Base-by-base conservation (phyloP, 345 rosid genomes). In the Hypericum perforatum region DNA sequence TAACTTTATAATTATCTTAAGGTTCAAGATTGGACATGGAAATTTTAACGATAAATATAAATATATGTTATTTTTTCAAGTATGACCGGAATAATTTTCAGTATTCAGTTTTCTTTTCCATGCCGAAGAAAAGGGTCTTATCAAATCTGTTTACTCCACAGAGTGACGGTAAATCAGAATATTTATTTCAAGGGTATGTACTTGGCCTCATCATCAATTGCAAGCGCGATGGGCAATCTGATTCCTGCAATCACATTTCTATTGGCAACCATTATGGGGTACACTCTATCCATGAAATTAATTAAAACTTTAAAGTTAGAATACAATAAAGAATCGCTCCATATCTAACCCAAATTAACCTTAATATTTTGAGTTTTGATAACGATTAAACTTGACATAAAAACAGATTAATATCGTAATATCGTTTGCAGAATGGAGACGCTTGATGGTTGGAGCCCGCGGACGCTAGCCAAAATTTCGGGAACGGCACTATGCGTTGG, bases 401-500 rank as follows among this genome's bases (percentile, higher is more conserved):
- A 46, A 46, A 46, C 49, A 12, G 13, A 13, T 12, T 11, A 8
- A 4, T 13, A 13, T 9, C 22, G 8, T 11, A 29, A 9, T 13
- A 8, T 6, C 8, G 8, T 15, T 13, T 46, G 9, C 15, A 89
- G 95, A 64, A 60, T 85, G 15, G 95, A 85, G 76, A 78, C 69
- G 49, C 65, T 89, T 43, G 63, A 78, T 9, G 37, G 78, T 9
- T 13, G 72, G 67, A 73, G 81, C 64, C 11, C 49, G 38, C 73
- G 86, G 71, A 78, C 91, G 51, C 36, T 75, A 12, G 85, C 87
- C 2, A 89, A 89, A 71, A 63, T 85, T 12, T 39, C 39, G 8
- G 97, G 95, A 48, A 89, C 95, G 0, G 37, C 69, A 38, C 7
- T 79, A 10, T 79, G 84, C 60, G 85, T 85, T 1, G 45, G 70